These are phyloP conservation scores for Mycena venus DNA, from an alignment of 768 basidiomycete species.

Conservation along the genomic window DNA sequence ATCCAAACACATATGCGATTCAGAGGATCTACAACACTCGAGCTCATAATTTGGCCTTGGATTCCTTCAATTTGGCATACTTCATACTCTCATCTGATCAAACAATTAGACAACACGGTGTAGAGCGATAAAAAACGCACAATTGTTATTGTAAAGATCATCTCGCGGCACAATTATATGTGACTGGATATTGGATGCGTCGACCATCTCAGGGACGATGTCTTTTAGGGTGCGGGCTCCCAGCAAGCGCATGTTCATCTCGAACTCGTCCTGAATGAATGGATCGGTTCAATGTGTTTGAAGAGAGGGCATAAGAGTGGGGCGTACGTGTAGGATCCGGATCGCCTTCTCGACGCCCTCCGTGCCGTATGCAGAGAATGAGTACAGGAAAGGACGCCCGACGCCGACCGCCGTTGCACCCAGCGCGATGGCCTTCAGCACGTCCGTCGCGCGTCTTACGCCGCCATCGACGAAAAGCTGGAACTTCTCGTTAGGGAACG, in stretches of 20 bases:
- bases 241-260: conserved; percentile 96
- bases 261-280: conserved; percentile 86
- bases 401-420: conserved; percentile 93
- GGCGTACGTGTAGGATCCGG: conserved; percentile 78
- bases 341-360: conserved; percentile 90
- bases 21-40: no score
- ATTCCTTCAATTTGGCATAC: conserved; percentile 55
- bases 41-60: conserved; percentile 55
- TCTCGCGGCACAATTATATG: conserved; percentile 83
- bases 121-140: conserved; percentile 60
- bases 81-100: conserved; percentile 57
- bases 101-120: conserved; percentile 18
- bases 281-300: not conserved
- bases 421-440: conserved; percentile 88
- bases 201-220: conserved; percentile 91
- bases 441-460: conserved; percentile 90
- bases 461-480: conserved; percentile 96
- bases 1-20: no score
- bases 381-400: conserved; percentile 90
- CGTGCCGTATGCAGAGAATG: conserved; percentile 89
- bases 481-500: conserved; percentile 85
- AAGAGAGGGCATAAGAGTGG: not conserved
- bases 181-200: conserved; percentile 75
- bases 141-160: conserved; percentile 83
- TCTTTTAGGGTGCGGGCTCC: conserved; percentile 88